Base-by-base conservation (phyloP, 805 yeast species). In the Komagataella ulmi region DNA sequence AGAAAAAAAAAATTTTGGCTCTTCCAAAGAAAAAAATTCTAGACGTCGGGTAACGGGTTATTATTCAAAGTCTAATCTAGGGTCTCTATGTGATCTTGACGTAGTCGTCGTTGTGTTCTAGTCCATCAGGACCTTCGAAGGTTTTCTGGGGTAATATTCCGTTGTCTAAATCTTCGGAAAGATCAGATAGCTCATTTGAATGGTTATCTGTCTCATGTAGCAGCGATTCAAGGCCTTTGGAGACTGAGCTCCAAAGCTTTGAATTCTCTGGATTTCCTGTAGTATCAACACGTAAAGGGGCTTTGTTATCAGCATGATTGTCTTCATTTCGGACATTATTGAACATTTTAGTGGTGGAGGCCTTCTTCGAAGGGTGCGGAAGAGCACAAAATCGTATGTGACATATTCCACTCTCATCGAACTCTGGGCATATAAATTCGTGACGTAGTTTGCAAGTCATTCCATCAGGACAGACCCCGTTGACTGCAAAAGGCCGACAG, bases 401-500 rank as follows among this genome's bases (percentile, higher is more conserved):
- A 62, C 95, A 86, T 36, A 56, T 59, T 10, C 83, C 84, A n/a
- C 69, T 68, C 54, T 78, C 80, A 55, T 77, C 82, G 57, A 73
- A 76, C 59, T 85, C 91, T 0, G 95, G 91, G 65, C 95, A 86
- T 53, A 77, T 77, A 56, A 70, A 74, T 14, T 66, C 64, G 60
- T 86, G 95, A 43, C 74, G 63, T 48, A 75, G 73, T 5, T 74
- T 70, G 60, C 95, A 86, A 30, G 59, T 55, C 23, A 65, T 59
- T 0, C 93, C 95, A 21, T 76, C 63, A 30, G 69, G 75, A 63
- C 95, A 87, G 66, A 76, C 84, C 1, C 90, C 89, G 17, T 77
- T 77, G 40, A 81, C 58, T 3, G 90, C 75, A 67, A 86, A 87
- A 24, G 76, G 80, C 19, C 87, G 69, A 59, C 95, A 86, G 0